Conservation (phyloP, 768 basidiomycete genomes). For the Kwoniella newhampshirensis region DNA sequence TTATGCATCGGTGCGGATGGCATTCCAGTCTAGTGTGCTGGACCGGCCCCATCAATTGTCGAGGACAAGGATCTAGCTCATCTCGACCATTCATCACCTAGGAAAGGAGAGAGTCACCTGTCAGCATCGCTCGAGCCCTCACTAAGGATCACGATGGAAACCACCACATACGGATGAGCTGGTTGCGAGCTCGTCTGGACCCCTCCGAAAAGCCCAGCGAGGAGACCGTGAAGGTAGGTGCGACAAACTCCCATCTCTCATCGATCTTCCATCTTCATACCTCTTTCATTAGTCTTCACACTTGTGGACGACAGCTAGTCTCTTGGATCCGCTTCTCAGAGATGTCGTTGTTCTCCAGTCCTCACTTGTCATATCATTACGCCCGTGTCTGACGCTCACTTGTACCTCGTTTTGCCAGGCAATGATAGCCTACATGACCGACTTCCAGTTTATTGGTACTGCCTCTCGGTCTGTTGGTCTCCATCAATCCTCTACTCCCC, state of each 20-base stretch:
- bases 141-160: constrained; percentile 4
- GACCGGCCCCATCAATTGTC: too few species aligned
- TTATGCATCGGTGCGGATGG: background rate
- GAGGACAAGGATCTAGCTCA: background rate
- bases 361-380: background rate
- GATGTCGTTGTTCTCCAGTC: background rate
- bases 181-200: constrained; percentile 28
- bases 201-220: constrained; percentile 28
- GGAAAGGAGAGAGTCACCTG: constrained; percentile 47
- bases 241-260: background rate
- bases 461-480: constrained; percentile 48
- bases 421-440: constrained; percentile 53
- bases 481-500: constrained; percentile 34
- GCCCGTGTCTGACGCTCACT: too few species aligned
- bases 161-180: constrained; percentile 35
- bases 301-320: too few species aligned
- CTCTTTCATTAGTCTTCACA: background rate
- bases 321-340: background rate
- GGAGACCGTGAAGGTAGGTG: constrained; percentile 38
- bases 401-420: constrained; percentile 18
- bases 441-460: constrained; percentile 53
- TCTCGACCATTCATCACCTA: constrained; percentile 4
- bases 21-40: too few species aligned
- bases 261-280: background rate
- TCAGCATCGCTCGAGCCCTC: constrained; percentile 36